A percentile compares a stretch with the other conserved stretches of the same genome.
phyloP scores from a whole-genome alignment of 2,329 filamentous ascomycete species.

The Metarhizium humberi region DNA sequence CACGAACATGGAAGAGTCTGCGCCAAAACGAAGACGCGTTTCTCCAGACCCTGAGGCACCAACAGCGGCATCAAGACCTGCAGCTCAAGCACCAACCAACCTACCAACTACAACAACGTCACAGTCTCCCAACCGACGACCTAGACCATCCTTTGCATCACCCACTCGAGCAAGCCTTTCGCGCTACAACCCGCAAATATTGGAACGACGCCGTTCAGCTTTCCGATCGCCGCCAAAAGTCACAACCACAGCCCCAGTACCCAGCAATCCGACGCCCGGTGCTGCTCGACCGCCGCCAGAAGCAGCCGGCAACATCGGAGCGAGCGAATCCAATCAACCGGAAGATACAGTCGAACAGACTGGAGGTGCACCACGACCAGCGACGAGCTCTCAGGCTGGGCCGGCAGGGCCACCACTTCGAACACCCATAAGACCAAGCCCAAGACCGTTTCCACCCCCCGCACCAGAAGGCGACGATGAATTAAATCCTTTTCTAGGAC shows the following conservation, averaged over 20 bases:
- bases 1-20: slow-evolving; percentile 40
- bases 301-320: slow-evolving; percentile 9
- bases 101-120: slow-evolving; percentile 3
- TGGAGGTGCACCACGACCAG: slow-evolving; percentile 8
- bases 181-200: slow-evolving; percentile 49
- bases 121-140: slow-evolving; percentile 13
- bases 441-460: slow-evolving; percentile 38
- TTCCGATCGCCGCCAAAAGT: slow-evolving; percentile 21
- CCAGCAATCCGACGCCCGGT: not conserved
- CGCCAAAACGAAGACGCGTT: slow-evolving; percentile 38
- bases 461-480: slow-evolving; percentile 20
- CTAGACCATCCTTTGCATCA: slow-evolving; percentile 53
- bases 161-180: slow-evolving; percentile 56
- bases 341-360: slow-evolving; percentile 9
- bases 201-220: slow-evolving; percentile 34
- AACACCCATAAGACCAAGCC: slow-evolving; percentile 31
- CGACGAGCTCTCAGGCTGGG: slow-evolving; percentile 17
- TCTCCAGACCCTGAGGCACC: slow-evolving; percentile 4
- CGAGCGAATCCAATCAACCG: slow-evolving; percentile 13
- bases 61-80: not conserved
- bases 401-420: slow-evolving; percentile 28
- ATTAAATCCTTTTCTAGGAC: slow-evolving; percentile 21
- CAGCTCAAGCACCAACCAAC: slow-evolving; percentile 1
- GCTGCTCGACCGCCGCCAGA: not conserved
- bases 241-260: slow-evolving; percentile 8